Conservation (phyloP, 495 filamentous ascomycete genomes). For the Stereocaulon alpinum region DNA sequence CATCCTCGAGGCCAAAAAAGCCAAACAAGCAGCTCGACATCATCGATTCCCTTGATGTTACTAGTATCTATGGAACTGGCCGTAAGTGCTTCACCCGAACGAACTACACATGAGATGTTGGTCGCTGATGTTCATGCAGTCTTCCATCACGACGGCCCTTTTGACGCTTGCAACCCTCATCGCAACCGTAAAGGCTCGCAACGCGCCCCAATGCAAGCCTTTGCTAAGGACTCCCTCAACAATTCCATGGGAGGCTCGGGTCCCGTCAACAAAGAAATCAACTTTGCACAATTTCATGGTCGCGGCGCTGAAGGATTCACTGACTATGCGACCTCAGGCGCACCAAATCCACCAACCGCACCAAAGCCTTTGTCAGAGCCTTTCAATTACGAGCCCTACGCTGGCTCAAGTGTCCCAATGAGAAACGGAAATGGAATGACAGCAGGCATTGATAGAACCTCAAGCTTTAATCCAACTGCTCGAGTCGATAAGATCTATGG, state of each 20-base stretch:
- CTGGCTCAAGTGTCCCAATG: constrained; percentile 20
- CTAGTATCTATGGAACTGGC: constrained; percentile 91
- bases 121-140: constrained; percentile 41
- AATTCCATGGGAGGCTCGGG: constrained; percentile 85
- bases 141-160: constrained; percentile 97
- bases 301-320: constrained; percentile 71
- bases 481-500: constrained; percentile 68
- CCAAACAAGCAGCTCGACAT: constrained; percentile 66
- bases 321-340: constrained; percentile 51
- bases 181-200: constrained; percentile 78
- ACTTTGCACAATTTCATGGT: constrained; percentile 77
- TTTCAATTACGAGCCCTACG: constrained; percentile 23
- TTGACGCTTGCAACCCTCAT: constrained; percentile 93
- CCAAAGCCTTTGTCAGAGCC: constrained; percentile 32
- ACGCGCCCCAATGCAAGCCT: constrained; percentile 92
- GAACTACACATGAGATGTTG: not conserved
- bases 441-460: constrained; percentile 28
- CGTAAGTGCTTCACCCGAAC: constrained; percentile 46
- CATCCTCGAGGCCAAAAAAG: constrained; percentile 37
- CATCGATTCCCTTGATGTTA: constrained; percentile 96
- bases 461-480: constrained; percentile 47
- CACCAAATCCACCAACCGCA: not conserved
- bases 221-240: constrained; percentile 82
- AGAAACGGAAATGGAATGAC: constrained; percentile 29
- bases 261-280: constrained; percentile 68